Evolutionary conservation across 257 asterid genomes (phyloP).

Genomic region (Agastache rugosa): DNA sequence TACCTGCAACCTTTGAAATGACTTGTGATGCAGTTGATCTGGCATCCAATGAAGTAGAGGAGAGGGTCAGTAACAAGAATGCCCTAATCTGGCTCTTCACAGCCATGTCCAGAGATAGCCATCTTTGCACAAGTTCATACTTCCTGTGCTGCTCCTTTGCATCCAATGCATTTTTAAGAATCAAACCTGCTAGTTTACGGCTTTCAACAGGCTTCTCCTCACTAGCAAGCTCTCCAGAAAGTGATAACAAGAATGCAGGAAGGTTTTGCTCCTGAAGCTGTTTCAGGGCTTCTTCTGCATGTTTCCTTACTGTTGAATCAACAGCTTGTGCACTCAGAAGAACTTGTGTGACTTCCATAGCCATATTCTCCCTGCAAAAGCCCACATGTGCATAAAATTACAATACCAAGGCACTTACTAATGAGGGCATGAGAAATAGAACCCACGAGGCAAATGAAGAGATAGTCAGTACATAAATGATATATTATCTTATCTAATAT

Average conservation of each 20-base stretch:
- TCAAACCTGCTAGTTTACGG: constrained; percentile 65
- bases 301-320: constrained; percentile 58
- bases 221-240: constrained; percentile 62
- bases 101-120: constrained; percentile 53
- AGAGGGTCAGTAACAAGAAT: constrained; percentile 53
- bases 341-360: constrained; percentile 68
- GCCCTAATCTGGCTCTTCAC: constrained; percentile 59
- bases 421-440: background rate
- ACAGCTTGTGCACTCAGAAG: constrained; percentile 64
- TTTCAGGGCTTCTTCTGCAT: constrained; percentile 59
- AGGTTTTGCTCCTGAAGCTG: constrained; percentile 71
- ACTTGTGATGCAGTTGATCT: constrained; percentile 69
- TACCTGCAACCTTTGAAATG: constrained; percentile 65
- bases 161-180: constrained; percentile 68
- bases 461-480: background rate
- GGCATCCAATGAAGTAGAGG: constrained; percentile 54
- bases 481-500: background rate
- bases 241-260: constrained; percentile 58
- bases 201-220: constrained; percentile 71
- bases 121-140: constrained; percentile 55
- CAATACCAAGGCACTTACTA: background rate
- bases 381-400: constrained; percentile 19
- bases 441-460: background rate
- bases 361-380: constrained; percentile 49
- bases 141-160: constrained; percentile 71